A percentile compares a stretch with the other conserved stretches of the same genome.
phyloP scores from a whole-genome alignment of 768 basidiomycete genomes.

The Suillus discolor region DNA sequence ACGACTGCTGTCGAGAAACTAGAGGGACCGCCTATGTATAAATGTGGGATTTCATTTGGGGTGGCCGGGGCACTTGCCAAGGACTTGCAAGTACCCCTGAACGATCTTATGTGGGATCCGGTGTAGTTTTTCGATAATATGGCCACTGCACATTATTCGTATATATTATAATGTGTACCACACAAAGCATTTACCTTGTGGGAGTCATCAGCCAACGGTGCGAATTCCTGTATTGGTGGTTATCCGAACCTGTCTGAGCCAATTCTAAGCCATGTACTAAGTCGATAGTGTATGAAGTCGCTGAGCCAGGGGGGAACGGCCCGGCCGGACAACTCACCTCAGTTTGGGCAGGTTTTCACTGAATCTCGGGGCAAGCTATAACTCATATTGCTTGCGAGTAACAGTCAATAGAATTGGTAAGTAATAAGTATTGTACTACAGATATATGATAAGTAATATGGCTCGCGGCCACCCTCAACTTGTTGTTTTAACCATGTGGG shows the following conservation, averaged over 20 bases:
- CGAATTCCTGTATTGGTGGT: neutral
- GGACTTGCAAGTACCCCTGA: constrained; percentile 58
- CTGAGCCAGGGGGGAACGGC: no score
- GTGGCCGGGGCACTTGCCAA: constrained; percentile 56
- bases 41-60: constrained; percentile 69
- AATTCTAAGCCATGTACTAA: neutral
- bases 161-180: neutral
- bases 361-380: no score
- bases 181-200: neutral
- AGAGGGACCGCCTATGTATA: constrained; percentile 73
- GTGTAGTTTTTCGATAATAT: constrained; percentile 9
- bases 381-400: no score
- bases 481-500: neutral
- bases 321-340: no score
- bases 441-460: no score
- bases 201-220: neutral
- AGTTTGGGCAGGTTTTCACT: no score
- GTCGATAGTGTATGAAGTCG: neutral
- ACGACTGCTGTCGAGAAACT: constrained; percentile 61
- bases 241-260: neutral
- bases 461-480: no score
- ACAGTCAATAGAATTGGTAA: no score
- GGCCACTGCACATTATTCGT: neutral
- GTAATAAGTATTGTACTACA: no score
- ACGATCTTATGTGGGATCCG: constrained; percentile 73